phyloP scores from a whole-genome alignment of 768 basidiomycete genomes.

The Suillus luteus region DNA sequence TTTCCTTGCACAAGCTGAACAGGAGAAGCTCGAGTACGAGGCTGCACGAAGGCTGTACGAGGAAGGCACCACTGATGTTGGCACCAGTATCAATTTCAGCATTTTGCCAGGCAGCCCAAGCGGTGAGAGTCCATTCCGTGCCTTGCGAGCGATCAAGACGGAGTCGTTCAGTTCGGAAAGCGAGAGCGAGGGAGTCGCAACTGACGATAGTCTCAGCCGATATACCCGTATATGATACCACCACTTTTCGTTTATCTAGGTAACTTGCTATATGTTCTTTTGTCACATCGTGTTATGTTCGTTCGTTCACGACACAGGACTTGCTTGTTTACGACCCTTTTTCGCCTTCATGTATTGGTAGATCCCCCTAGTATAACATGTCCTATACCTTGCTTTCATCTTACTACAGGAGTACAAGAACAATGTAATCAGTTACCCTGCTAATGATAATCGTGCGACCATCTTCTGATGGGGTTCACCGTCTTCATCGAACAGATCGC shows the following conservation, averaged over 20 bases:
- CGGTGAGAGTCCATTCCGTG: constrained; percentile 40
- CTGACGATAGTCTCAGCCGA: constrained; percentile 49
- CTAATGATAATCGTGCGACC: constrained; percentile 56
- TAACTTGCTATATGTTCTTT: constrained; percentile 28
- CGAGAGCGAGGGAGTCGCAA: constrained; percentile 64
- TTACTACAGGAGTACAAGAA: constrained; percentile 25
- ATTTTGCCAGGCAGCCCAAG: constrained; percentile 71
- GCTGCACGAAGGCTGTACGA: constrained; percentile 84
- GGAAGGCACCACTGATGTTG: constrained; percentile 70
- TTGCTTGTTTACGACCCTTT: constrained; percentile 22
- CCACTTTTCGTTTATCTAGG: constrained; percentile 18
- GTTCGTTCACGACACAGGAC: constrained; percentile 32
- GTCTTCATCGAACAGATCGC: constrained; percentile 76
- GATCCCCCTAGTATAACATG: constrained; percentile 35
- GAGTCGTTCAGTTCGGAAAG: constrained; percentile 68
- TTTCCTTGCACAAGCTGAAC: constrained; percentile 90
- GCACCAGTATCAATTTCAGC: constrained; percentile 80
- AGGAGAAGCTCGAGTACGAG: constrained; percentile 94
- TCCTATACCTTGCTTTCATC: constrained; percentile 29
- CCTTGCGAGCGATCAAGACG: constrained; percentile 50
- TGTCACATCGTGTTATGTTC: constrained; percentile 38
- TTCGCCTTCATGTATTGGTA: constrained; percentile 43
- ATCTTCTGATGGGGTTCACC: constrained; percentile 88
- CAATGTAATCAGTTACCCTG: constrained; percentile 29
- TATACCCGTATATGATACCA: constrained; percentile 36